Conservation (phyloP, 2,329 filamentous ascomycete species). For the Thielaviopsis punctulata region DNA sequence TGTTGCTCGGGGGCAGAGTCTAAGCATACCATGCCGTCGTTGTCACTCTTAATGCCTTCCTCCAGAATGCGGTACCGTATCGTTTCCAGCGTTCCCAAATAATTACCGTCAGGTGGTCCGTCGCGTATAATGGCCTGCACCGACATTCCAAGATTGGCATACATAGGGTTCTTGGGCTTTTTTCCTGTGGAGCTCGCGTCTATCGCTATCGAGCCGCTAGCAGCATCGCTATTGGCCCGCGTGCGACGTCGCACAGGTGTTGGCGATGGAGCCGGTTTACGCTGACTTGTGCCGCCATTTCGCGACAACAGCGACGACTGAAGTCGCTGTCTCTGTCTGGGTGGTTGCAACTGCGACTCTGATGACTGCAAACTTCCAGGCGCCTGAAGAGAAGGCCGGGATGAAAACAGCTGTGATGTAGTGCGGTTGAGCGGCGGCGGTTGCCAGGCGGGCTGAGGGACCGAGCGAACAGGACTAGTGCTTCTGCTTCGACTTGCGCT, state of each 20-base stretch:
- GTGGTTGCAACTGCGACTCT: neutral
- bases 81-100: slow-evolving; percentile 48
- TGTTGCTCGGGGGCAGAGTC: neutral
- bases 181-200: neutral
- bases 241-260: slow-evolving; percentile 32
- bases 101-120: slow-evolving; percentile 57
- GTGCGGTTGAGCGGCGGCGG: slow-evolving; percentile 7
- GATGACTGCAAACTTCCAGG: neutral
- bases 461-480: neutral
- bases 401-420: slow-evolving; percentile 4
- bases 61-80: slow-evolving; percentile 57
- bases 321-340: neutral
- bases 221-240: slow-evolving; percentile 59
- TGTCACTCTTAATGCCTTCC: slow-evolving; percentile 59
- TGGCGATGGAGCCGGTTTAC: slow-evolving; percentile 11
- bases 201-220: slow-evolving; percentile 16
- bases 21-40: slow-evolving; percentile 57
- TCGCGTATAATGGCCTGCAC: slow-evolving; percentile 66
- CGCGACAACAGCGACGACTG: slow-evolving; percentile 15
- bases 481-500: neutral
- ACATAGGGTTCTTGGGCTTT: slow-evolving; percentile 20
- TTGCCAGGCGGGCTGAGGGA: neutral
- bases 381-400: neutral
- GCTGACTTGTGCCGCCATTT: slow-evolving; percentile 20
- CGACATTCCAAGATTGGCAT: slow-evolving; percentile 38